Base-by-base conservation (phyloP, 176 grass and related monocot genomes). In the Eragrostis nindensis region DNA sequence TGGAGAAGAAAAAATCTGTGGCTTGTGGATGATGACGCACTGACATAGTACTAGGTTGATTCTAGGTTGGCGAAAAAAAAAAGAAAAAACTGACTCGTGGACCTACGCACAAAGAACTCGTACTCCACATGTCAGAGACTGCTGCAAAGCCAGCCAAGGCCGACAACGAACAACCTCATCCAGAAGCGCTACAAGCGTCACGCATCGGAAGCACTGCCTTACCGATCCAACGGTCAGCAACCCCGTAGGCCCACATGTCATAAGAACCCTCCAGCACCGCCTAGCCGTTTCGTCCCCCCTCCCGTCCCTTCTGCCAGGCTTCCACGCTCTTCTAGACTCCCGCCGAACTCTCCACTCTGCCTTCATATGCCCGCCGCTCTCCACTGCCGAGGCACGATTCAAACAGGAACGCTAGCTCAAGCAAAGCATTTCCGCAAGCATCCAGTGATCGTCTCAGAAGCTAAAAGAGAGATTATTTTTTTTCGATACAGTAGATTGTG, bases 251-350 rank as follows among this genome's bases (percentile, higher is more conserved):
- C 77, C 77, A 21, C 77, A 55, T 80, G 77, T 80, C 77, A 80
- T 42, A 18, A 14, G 94, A 87, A 91, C 9, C 16, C 26, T 91
- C 94, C 16, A 13, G 94, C 7, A 8, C 0, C 80, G 21, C 91
- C 91, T 12, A 8, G 82, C 62, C 65, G 43, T 63, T 68, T 79
- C 77, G 0, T 30, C 6, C 39, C 42, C 67, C 15, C 44, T 52
- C 45, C 60, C 62, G 76, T 66, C 46, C 0, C 21, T 68, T 53
- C 29, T 14, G n/a, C 19, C 12, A 22, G 13, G 45, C 59, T 79
- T 93, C 86, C 55, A 71, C 52, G 11, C 1, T 0, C 25, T 91
- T 94, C 88, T 71, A 70, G 88, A 91, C 11, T 39, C 7, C 30
- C 38, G 62, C 7, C 57, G 85, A 88, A 91, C 70, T 26, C 39